Base-by-base conservation (phyloP, 2,329 filamentous ascomycete species). In the Colletotrichum cordylinicola region DNA sequence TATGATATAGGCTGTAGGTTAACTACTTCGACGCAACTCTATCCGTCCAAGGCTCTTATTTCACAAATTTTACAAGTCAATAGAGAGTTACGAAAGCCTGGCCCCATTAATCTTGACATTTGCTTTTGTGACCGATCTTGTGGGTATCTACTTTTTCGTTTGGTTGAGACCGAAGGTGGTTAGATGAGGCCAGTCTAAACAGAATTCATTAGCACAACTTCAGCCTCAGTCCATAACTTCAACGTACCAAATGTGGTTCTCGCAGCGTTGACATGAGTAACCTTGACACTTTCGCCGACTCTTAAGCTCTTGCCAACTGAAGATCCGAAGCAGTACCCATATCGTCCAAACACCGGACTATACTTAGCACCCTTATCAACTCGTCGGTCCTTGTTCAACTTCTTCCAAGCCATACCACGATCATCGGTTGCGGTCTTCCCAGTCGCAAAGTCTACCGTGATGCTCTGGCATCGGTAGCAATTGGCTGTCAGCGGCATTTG, bases 401-500 rank as follows among this genome's bases (percentile, higher is more conserved):
- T 70, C 43, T 74, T 65, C 71, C 66, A 74, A 15, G 37, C 56
- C 43, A 58, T n/a, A 15, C 71, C 66, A 8, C 56, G 56, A 18
- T 74, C 71, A 24, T 74, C 71, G 3, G 56, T 56, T 5, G 71
- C 58, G 1, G 37, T 64, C 71, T 74, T 70, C 2, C 66, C 56
- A 8, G 66, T 74, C 8, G 37, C 39, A 27, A 64, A 74, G 58
- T 74, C 66, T 18, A 70, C 71, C 2, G 58, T 70, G 7, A 74
- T 74, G 43, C 71, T 70, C 18, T 74, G 71, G 16, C 71, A 74
- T 15, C 71, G 29, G 43, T 64, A 64, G 13, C 31, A 74, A 2
- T 74, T 74, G 33, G 71, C 66, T 6, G 71, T 70, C 21, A 74
- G 6, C 5, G 56, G 39, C 58, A 74, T 74, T 56, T 48, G 56